Evolutionary conservation across 192 early-diverging fungal genomes (phyloP).

Genomic region (Rhizoclosmatium globosum): DNA sequence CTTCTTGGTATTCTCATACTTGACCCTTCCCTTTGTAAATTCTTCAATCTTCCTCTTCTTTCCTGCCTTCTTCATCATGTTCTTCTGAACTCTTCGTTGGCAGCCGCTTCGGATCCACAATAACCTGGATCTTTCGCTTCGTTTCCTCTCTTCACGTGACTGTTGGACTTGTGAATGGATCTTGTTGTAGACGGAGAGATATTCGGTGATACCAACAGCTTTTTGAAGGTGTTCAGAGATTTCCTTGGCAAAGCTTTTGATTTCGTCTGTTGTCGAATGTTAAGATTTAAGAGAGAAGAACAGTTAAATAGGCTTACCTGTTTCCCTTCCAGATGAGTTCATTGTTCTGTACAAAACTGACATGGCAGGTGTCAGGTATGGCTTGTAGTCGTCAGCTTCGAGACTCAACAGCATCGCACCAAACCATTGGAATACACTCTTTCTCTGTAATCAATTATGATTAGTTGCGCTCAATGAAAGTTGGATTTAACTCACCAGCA

Average conservation of each 20-base stretch:
- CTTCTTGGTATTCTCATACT: conserved; percentile 7
- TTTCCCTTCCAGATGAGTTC: conserved; percentile 65
- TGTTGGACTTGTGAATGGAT: conserved; percentile 21
- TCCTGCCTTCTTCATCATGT: conserved; percentile 71
- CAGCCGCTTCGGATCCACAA: conserved; percentile 80
- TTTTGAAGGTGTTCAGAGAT: conserved; percentile 45
- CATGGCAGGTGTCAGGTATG: conserved; percentile 77
- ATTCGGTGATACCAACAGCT: conserved; percentile 32
- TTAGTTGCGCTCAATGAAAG: not conserved
- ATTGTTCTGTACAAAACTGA: conserved; percentile 83
- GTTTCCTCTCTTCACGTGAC: conserved; percentile 18
- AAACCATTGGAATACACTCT: conserved; percentile 90
- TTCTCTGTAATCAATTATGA: conserved; percentile 60
- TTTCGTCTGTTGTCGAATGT: conserved; percentile 66
- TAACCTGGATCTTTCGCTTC: conserved; percentile 55
- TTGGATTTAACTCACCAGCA: conserved; percentile 29
- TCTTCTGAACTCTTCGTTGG: conserved; percentile 76
- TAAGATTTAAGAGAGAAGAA: conserved; percentile 50
- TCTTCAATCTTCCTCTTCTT: conserved; percentile 78
- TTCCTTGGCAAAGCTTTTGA: conserved; percentile 59
- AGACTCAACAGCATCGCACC: conserved; percentile 84
- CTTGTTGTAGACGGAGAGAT: conserved; percentile 4
- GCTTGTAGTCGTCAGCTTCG: conserved; percentile 57
- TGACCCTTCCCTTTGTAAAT: conserved; percentile 19
- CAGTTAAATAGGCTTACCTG: conserved; percentile 57